Conservation (phyloP, 495 filamentous ascomycete genomes). For the Podospora didyma region DNA sequence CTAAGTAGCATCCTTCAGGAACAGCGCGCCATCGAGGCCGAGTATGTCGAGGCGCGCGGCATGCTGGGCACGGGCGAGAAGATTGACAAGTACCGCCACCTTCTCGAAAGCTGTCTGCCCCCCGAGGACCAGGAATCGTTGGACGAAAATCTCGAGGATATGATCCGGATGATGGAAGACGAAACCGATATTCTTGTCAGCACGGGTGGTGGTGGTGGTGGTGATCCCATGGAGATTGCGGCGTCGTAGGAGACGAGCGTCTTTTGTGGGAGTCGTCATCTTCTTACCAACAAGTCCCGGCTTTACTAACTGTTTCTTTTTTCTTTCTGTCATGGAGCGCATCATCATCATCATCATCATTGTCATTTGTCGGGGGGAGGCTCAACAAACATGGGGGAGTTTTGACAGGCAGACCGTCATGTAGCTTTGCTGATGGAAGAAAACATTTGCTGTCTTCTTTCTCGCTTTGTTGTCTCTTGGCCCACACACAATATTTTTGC, state of each 20-base stretch:
- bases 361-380: too few species aligned
- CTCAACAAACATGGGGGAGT: too few species aligned
- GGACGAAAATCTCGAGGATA: constrained; percentile 42
- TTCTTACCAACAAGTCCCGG: neutral
- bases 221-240: constrained; percentile 20
- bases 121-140: constrained; percentile 43
- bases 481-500: too few species aligned
- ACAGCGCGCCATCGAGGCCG: constrained; percentile 37
- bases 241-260: constrained; percentile 4
- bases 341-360: too few species aligned
- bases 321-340: too few species aligned
- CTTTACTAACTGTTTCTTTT: too few species aligned
- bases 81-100: constrained; percentile 46
- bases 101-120: constrained; percentile 42
- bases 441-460: too few species aligned
- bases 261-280: neutral
- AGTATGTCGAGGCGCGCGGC: constrained; percentile 45
- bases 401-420: too few species aligned
- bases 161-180: constrained; percentile 52
- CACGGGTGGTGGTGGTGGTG: constrained; percentile 1
- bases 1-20: constrained; percentile 32
- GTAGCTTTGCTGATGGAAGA: too few species aligned
- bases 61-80: constrained; percentile 43
- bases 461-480: too few species aligned
- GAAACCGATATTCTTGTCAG: constrained; percentile 21